Percentiles rank a stretch among this genome's conserved stretches.
Evolutionary conservation across 2,329 filamentous ascomycete genomes (phyloP).

Genomic region (Talaromyces islandicus): DNA sequence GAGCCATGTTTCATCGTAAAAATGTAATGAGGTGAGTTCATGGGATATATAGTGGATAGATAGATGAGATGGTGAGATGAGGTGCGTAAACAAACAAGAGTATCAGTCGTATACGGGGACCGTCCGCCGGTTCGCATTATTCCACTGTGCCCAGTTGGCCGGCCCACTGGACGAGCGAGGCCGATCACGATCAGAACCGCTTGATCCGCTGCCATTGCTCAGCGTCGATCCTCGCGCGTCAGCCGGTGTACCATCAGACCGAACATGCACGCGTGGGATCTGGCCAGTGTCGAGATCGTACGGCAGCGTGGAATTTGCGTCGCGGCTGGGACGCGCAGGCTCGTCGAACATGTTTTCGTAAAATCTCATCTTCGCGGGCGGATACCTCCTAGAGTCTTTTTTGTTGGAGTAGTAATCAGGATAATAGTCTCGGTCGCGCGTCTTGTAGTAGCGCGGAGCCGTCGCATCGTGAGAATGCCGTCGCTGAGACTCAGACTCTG

Average conservation of each 20-base stretch:
- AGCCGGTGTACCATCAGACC: conserved; percentile 20
- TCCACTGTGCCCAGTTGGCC: conserved; percentile 13
- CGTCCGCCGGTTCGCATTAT: conserved; percentile 14
- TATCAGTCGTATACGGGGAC: conserved; percentile 4
- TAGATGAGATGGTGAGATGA: background rate
- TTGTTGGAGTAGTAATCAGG: background rate
- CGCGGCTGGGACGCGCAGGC: background rate
- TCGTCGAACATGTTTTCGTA: conserved; percentile 20
- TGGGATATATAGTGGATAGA: no score
- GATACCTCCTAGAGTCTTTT: conserved; percentile 1
- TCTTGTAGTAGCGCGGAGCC: conserved; percentile 1
- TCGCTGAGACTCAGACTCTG: conserved; percentile 19
- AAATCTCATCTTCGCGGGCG: conserved; percentile 18
- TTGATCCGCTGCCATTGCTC: conserved; percentile 18
- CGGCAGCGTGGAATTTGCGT: background rate
- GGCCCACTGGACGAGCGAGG: conserved; percentile 17
- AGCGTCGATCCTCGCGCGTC: conserved; percentile 17
- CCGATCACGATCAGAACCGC: conserved; percentile 13
- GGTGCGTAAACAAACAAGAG: background rate
- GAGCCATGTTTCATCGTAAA: background rate
- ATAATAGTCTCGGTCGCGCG: background rate
- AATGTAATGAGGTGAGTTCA: background rate
- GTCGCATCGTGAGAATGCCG: conserved; percentile 30
- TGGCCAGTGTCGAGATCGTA: conserved; percentile 9
- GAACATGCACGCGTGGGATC: conserved; percentile 16